Conservation (phyloP, 345 rosid genomes). For the Citrus cavaleriei region DNA sequence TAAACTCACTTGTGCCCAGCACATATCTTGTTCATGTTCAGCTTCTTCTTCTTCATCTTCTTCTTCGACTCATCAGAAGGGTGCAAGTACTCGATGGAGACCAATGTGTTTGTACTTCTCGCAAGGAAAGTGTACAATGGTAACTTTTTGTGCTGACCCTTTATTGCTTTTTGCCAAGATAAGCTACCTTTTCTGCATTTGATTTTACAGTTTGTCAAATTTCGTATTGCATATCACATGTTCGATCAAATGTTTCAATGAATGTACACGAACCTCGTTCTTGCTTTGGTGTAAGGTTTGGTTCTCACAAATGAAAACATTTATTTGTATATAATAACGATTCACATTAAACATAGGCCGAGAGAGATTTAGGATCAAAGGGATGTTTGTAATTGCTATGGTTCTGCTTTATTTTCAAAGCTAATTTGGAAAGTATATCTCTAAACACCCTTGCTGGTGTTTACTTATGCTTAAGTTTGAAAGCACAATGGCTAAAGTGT, state of each 20-base stretch:
- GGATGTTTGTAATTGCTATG: background rate
- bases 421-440: background rate
- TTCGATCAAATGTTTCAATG: slow-evolving; percentile 37
- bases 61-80: background rate
- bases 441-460: background rate
- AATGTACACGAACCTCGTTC: background rate
- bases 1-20: slow-evolving; percentile 4
- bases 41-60: slow-evolving; percentile 11
- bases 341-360: background rate
- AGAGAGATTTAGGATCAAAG: background rate
- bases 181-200: too few species aligned
- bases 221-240: slow-evolving; percentile 19
- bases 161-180: background rate
- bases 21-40: slow-evolving; percentile 1
- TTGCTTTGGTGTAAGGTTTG: background rate
- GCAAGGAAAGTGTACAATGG: slow-evolving; percentile 82
- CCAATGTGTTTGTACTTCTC: slow-evolving; percentile 85
- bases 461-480: background rate
- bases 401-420: background rate
- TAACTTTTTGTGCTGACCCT: slow-evolving; percentile 6
- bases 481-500: background rate
- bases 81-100: slow-evolving; percentile 40
- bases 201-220: too few species aligned
- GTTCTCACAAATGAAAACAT: background rate
- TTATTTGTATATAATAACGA: background rate